A percentile compares a stretch with the other conserved stretches of the same genome.
These are phyloP conservation scores for Didymellaceae sp. DNA, from an alignment of 2,329 filamentous ascomycete genomes.

Conservation along the genomic window DNA sequence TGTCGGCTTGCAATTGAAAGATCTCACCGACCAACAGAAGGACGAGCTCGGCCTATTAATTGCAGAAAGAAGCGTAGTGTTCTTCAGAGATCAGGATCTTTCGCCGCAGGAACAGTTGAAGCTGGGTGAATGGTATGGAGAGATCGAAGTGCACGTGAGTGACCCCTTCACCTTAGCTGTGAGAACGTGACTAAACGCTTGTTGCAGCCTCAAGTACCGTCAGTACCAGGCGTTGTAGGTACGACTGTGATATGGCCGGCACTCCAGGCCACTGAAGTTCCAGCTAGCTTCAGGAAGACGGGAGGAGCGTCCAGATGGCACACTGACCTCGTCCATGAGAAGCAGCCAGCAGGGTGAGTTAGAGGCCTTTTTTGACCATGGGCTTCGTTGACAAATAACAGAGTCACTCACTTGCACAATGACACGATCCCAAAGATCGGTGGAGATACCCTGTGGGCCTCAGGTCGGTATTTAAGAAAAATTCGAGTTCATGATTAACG, in stretches of 20 bases:
- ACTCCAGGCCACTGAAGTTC: conserved; percentile 66
- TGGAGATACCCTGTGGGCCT: conserved; percentile 76
- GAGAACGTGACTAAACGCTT: neutral
- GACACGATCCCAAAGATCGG: conserved; percentile 70
- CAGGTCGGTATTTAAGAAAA: conserved; percentile 29
- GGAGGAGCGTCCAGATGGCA: conserved; percentile 74
- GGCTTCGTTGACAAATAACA: conserved; percentile 10
- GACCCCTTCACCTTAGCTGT: conserved; percentile 1
- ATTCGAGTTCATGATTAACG: conserved; percentile 32
- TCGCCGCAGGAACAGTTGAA: conserved; percentile 41
- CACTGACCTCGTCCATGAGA: conserved; percentile 73
- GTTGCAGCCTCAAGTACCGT: conserved; percentile 69
- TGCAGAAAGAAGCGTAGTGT: conserved; percentile 54
- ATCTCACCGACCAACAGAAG: conserved; percentile 55
- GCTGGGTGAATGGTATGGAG: conserved; percentile 49
- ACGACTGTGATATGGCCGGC: conserved; percentile 73
- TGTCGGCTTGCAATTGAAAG: conserved; percentile 55
- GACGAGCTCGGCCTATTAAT: conserved; percentile 57
- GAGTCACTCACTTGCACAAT: conserved; percentile 72
- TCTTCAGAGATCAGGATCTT: conserved; percentile 59
- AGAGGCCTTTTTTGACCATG: neutral
- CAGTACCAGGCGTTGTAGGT: conserved; percentile 71
- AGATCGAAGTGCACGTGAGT: conserved; percentile 71
- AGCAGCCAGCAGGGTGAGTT: conserved; percentile 66
- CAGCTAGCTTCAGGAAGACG: conserved; percentile 69